Base-by-base conservation (phyloP, 768 basidiomycete species). In the Mycena vitilis region DNA sequence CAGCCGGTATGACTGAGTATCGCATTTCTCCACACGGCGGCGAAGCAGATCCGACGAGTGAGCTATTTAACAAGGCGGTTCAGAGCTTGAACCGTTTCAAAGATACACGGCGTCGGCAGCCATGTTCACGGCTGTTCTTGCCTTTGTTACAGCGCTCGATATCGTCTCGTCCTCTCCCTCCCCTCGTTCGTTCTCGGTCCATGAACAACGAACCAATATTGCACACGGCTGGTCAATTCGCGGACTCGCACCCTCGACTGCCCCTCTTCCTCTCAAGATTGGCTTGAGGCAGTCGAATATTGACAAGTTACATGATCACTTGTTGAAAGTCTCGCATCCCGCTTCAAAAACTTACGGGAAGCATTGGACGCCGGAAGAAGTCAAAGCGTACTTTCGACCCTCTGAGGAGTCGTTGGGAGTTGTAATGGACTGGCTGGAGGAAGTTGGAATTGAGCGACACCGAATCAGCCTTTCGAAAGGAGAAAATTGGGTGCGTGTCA, bases 271-370 rank as follows among this genome's bases (percentile, higher is more conserved):
- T 30, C 49, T 62, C 40, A 52, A 16, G 40, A 62, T 62, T 16
- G 49, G 37, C 13, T 53, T 62, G 49, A 62, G 53, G 25, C 51
- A 62, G 37, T 62, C 60, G 23, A 53, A 62, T 13, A 62, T 40
- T 22, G 51, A 62, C 40, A 53, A 20, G 3, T 37, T 62, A 1
- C 15, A 51, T 40, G 60, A 62, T 20, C 36, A 37, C 15, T 51
- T 62, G 11, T 8, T 62, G 22, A 37, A 51, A 23, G 47, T 62
- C 15, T 62, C 60, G 15, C 49, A 62, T 53, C 60, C 60, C 2
- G 49, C 52, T 42, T 62, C 60, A 18, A 23, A 23, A n/a, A 52
- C 38, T 4, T 62, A 52, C 22, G 60, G 60, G 6, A 51, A 62
- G 25, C 60, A 62, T 20, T 62, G 60, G 60, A 62, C 48, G 25